A percentile compares a stretch with the other conserved stretches of the same genome.
Evolutionary conservation across 352 stramenopile genomes (phyloP).

Genomic region (Poterioochromonas sp.): DNA sequence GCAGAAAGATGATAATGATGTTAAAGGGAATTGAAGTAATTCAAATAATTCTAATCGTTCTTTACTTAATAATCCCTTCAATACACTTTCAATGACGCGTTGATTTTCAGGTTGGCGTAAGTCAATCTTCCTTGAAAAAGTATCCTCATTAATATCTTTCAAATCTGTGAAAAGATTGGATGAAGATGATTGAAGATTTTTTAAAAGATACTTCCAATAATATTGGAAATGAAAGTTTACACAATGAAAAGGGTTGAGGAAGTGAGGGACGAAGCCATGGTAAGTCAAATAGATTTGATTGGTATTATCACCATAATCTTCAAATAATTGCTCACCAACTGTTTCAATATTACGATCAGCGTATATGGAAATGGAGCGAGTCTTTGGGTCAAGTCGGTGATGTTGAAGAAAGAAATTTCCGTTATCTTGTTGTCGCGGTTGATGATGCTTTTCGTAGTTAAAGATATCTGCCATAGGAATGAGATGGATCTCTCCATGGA

Average conservation of each 20-base stretch:
- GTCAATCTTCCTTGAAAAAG: too few relatives aligned
- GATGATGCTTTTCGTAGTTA: constrained; percentile 56
- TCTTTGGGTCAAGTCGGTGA: constrained; percentile 31
- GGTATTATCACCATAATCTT: constrained; percentile 88
- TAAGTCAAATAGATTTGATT: constrained; percentile 69
- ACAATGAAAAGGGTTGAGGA: constrained; percentile 74
- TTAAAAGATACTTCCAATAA: too few relatives aligned
- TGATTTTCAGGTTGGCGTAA: too few relatives aligned
- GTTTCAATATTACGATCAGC: constrained; percentile 52
- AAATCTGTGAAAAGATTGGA: too few relatives aligned
- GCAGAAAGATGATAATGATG: too few relatives aligned
- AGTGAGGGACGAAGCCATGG: constrained; percentile 74
- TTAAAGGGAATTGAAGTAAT: too few relatives aligned
- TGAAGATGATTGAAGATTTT: too few relatives aligned
- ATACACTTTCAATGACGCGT: too few relatives aligned
- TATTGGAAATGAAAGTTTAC: constrained; percentile 47
- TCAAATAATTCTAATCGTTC: too few relatives aligned
- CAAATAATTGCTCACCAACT: constrained; percentile 60
- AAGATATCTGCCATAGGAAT: constrained; percentile 75
- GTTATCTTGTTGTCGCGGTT: background rate
- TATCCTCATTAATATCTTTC: too few relatives aligned
- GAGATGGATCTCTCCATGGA: constrained; percentile 58
- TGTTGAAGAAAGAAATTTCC: constrained; percentile 40
- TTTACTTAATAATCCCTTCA: too few relatives aligned
- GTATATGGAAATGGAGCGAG: constrained; percentile 48